A percentile compares a stretch with the other conserved stretches of the same genome.
Conservation (phyloP, 208 protist species). For the Leptomonas seymouri region DNA sequence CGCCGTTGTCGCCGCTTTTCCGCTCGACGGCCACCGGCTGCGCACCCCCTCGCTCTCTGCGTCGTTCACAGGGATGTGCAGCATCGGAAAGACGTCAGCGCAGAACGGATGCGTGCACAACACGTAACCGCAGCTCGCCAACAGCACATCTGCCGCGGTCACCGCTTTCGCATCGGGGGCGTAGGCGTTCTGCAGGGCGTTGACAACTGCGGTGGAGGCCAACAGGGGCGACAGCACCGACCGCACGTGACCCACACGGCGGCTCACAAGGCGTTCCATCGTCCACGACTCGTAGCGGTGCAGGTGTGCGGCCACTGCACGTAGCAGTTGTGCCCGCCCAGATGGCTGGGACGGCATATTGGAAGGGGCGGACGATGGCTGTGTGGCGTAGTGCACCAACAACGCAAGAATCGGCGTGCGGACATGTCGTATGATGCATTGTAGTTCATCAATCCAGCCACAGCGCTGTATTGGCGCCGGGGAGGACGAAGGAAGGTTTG, state of each 20-base stretch:
- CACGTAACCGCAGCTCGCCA: conserved; percentile 68
- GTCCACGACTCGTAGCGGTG: conserved; percentile 40
- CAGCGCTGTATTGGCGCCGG: conserved; percentile 12
- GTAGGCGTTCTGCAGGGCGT: conserved; percentile 34
- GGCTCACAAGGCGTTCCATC: conserved; percentile 28
- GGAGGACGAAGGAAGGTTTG: conserved; percentile 4
- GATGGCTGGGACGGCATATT: neutral
- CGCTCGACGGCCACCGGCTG: neutral
- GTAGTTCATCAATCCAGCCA: conserved; percentile 41
- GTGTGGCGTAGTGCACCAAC: conserved; percentile 36
- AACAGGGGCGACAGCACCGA: conserved; percentile 26
- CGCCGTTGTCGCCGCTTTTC: neutral
- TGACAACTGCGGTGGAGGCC: conserved; percentile 30
- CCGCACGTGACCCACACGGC: conserved; percentile 25
- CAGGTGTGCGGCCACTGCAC: conserved; percentile 38
- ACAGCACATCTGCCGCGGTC: conserved; percentile 58
- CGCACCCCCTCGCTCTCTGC: neutral
- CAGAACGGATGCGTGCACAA: conserved; percentile 63
- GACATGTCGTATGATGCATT: conserved; percentile 43
- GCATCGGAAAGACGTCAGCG: conserved; percentile 47
- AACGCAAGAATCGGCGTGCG: conserved; percentile 49
- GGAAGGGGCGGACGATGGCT: conserved; percentile 1
- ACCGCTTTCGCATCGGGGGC: conserved; percentile 36
- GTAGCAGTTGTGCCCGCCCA: conserved; percentile 22
- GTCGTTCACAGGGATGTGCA: conserved; percentile 13